Conservation (phyloP, 208 protist species). For the Acanthamoeba healyi region DNA sequence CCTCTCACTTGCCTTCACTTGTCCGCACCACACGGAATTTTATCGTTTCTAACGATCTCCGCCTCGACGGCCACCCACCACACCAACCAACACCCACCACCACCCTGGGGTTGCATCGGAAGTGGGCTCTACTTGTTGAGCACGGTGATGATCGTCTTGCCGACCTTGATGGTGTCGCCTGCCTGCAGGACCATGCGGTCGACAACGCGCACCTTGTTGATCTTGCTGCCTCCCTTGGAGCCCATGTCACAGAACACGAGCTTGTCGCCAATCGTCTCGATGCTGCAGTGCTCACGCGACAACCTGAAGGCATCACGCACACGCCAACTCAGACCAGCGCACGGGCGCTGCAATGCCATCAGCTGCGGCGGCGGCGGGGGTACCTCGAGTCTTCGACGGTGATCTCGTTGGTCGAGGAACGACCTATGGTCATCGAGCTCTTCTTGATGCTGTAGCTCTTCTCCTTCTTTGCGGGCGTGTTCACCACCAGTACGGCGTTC, state of each 20-base stretch:
- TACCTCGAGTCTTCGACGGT: neutral
- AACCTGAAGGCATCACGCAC: neutral
- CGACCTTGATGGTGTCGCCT: constrained; percentile 28
- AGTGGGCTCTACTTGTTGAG: constrained; percentile 5
- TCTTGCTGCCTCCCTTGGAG: constrained; percentile 60
- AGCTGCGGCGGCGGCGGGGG: neutral
- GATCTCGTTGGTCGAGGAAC: constrained; percentile 39
- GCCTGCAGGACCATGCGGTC: neutral
- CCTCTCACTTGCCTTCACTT: too few relatives aligned
- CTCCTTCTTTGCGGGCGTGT: neutral
- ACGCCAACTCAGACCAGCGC: neutral
- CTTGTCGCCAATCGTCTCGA: neutral
- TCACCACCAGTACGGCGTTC: neutral
- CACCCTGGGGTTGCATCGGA: too few relatives aligned
- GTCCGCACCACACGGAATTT: too few relatives aligned
- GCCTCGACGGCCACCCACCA: neutral
- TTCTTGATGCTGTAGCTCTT: constrained; percentile 60
- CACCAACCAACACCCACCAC: neutral
- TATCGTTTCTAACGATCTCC: too few relatives aligned
- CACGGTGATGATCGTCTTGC: neutral
- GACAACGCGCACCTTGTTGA: constrained; percentile 20
- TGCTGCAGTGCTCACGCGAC: constrained; percentile 50
- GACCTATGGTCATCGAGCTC: neutral
- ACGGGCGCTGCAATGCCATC: neutral
- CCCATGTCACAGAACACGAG: constrained; percentile 41